These are phyloP conservation scores for Hansenula lynferdii DNA, from an alignment of 1,139 yeast species.

Conservation along the genomic window DNA sequence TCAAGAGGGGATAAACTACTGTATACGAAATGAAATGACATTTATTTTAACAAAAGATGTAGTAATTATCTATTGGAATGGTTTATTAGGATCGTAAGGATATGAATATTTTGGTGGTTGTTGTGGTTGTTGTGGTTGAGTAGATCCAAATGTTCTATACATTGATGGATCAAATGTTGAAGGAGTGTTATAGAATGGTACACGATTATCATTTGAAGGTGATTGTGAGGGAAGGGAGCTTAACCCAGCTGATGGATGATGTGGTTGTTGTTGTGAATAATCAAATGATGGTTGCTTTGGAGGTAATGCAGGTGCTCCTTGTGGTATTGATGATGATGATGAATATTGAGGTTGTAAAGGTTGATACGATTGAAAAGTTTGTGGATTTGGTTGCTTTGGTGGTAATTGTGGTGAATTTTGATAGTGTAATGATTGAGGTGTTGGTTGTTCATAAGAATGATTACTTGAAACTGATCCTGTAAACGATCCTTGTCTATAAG, in stretches of 20 bases:
- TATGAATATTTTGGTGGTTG: conserved; percentile 9
- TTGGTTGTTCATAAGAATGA: conserved; percentile 7
- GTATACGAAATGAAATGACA: too few relatives aligned
- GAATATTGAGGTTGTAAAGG: neutral
- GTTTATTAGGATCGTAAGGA: conserved; percentile 17
- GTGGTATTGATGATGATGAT: neutral
- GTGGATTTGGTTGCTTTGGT: conserved; percentile 4
- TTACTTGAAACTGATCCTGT: conserved; percentile 3
- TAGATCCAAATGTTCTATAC: conserved; percentile 25
- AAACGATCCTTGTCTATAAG: conserved; percentile 12
- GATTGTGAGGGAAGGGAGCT: conserved; percentile 9
- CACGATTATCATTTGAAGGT: conserved; percentile 6
- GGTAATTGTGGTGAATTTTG: conserved; percentile 5
- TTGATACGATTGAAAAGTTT: conserved; percentile 7
- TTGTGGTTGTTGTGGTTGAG: conserved; percentile 3
- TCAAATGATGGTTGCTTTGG: conserved; percentile 3
- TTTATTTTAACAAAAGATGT: too few relatives aligned
- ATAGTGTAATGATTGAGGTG: conserved; percentile 2
- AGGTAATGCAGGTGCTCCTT: conserved; percentile 12
- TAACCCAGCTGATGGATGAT: conserved; percentile 5
- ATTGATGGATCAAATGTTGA: conserved; percentile 40
- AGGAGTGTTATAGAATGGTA: conserved; percentile 33
- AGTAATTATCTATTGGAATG: conserved; percentile 6
- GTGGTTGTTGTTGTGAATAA: conserved; percentile 12
- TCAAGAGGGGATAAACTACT: too few relatives aligned